A percentile compares a stretch with the other conserved stretches of the same genome.
These are phyloP conservation scores for Melaleuca quinquenervia DNA, from an alignment of 345 rosid species.

Conservation along the genomic window DNA sequence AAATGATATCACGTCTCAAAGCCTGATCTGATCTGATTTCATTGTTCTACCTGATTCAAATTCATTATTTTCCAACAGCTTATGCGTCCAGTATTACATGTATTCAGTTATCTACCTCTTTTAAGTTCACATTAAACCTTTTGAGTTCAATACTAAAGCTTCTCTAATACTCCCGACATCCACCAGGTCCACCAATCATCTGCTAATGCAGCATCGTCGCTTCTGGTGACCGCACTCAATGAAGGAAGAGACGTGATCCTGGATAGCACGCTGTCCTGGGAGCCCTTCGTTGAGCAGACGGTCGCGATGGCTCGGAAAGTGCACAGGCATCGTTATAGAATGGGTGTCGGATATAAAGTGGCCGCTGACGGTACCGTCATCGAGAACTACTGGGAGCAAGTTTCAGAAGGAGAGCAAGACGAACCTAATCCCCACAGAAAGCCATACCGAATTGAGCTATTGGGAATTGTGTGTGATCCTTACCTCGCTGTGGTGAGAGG, in stretches of 20 bases:
- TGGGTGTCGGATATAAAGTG: slow-evolving; percentile 80
- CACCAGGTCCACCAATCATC: slow-evolving; percentile 85
- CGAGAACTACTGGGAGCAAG: slow-evolving; percentile 69
- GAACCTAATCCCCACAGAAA: slow-evolving; percentile 18
- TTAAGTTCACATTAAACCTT: neutral
- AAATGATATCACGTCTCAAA: too few species aligned
- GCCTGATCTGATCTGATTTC: too few species aligned
- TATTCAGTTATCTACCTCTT: neutral
- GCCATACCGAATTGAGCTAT: slow-evolving; percentile 76
- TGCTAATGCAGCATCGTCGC: slow-evolving; percentile 78
- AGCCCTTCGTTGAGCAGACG: slow-evolving; percentile 80
- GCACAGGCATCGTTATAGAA: slow-evolving; percentile 54
- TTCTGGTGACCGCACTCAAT: slow-evolving; percentile 86
- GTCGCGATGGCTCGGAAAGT: slow-evolving; percentile 77
- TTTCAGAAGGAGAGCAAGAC: slow-evolving; percentile 21
- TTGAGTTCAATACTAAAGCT: neutral
- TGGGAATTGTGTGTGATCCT: slow-evolving; percentile 90
- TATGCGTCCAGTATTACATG: neutral
- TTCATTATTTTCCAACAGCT: too few species aligned
- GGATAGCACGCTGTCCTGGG: slow-evolving; percentile 95
- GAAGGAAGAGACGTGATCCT: slow-evolving; percentile 95
- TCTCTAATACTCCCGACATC: neutral
- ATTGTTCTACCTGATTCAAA: too few species aligned
- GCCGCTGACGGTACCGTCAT: slow-evolving; percentile 41
- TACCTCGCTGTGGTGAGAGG: slow-evolving; percentile 88